Conservation (phyloP, 2,329 filamentous ascomycete species). For the Exserohilum rostratum region DNA sequence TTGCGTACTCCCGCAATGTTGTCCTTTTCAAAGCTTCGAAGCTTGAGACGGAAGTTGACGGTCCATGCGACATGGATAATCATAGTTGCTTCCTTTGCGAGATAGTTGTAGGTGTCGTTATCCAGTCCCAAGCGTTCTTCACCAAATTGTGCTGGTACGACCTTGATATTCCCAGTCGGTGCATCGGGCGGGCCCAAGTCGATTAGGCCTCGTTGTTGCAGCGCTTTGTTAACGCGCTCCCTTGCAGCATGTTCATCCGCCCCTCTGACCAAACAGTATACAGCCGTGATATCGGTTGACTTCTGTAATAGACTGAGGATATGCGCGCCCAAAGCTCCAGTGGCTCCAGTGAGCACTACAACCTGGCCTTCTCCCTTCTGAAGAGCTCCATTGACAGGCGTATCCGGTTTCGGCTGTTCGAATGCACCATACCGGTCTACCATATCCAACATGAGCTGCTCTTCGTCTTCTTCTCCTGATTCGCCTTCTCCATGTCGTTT, state of each 20-base stretch:
- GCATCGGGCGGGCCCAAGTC: constrained; percentile 22
- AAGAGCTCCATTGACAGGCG: constrained; percentile 4
- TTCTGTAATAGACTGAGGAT: constrained; percentile 55
- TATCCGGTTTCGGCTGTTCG: constrained; percentile 13
- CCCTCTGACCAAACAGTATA: constrained; percentile 65
- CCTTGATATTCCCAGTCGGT: constrained; percentile 50
- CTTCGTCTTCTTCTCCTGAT: constrained; percentile 44
- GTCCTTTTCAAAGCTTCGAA: constrained; percentile 62
- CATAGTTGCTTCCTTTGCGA: constrained; percentile 54
- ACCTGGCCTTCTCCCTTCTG: constrained; percentile 9
- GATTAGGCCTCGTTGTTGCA: constrained; percentile 39
- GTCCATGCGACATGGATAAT: constrained; percentile 70
- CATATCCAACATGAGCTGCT: constrained; percentile 53
- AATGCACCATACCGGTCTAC: constrained; percentile 58
- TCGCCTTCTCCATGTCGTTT: constrained; percentile 48
- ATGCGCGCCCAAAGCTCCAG: constrained; percentile 59
- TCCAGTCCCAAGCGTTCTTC: constrained; percentile 57
- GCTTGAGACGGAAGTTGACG: constrained; percentile 66
- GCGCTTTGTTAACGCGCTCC: constrained; percentile 43
- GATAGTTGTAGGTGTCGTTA: constrained; percentile 46
- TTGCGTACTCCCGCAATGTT: constrained; percentile 59
- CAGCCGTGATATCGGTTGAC: constrained; percentile 47
- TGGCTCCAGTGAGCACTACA: constrained; percentile 57
- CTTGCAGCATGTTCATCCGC: constrained; percentile 40
- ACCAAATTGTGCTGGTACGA: constrained; percentile 58